These are phyloP conservation scores for Yarrowia deformans DNA, from an alignment of 805 yeast species.

Conservation along the genomic window DNA sequence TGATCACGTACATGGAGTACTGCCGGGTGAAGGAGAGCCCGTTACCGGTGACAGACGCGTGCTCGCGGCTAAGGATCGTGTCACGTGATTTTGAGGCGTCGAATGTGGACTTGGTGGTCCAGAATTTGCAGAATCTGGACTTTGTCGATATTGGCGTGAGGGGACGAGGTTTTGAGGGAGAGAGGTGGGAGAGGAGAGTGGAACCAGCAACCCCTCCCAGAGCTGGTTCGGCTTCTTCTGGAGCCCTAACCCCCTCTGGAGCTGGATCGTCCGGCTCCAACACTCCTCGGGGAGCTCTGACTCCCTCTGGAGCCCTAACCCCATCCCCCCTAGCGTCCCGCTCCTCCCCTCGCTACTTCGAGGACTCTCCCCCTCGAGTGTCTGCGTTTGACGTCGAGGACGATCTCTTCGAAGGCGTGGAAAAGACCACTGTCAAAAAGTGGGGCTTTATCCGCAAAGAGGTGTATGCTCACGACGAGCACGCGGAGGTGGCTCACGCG, in stretches of 20 bases:
- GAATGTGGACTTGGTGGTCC: slow-evolving; percentile 17
- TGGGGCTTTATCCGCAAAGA: slow-evolving; percentile 20
- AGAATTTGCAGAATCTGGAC: slow-evolving; percentile 27
- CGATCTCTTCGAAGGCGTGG: slow-evolving; percentile 40
- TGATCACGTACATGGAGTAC: slow-evolving; percentile 31
- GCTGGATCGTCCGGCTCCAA: not conserved
- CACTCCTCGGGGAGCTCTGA: not conserved
- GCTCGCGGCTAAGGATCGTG: slow-evolving; percentile 15
- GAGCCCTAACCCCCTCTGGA: no score
- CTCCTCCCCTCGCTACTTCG: slow-evolving; percentile 21
- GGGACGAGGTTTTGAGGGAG: not conserved
- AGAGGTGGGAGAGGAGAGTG: not conserved
- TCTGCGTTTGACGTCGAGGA: slow-evolving; percentile 32
- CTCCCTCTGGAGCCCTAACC: not conserved
- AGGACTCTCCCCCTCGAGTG: slow-evolving; percentile 33
- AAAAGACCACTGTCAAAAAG: slow-evolving; percentile 5
- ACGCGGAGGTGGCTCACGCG: not conserved
- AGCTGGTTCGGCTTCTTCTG: not conserved
- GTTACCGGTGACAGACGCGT: slow-evolving; percentile 12
- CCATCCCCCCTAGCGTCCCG: not conserved
- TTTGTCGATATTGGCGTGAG: slow-evolving; percentile 33
- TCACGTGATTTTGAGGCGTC: slow-evolving; percentile 3
- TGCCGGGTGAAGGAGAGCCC: slow-evolving; percentile 17
- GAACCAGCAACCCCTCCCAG: slow-evolving; percentile 9
- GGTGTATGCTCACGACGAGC: slow-evolving; percentile 23